Evolutionary conservation across 2,329 filamentous ascomycete genomes (phyloP).

Genomic region (Orbilia javanica): DNA sequence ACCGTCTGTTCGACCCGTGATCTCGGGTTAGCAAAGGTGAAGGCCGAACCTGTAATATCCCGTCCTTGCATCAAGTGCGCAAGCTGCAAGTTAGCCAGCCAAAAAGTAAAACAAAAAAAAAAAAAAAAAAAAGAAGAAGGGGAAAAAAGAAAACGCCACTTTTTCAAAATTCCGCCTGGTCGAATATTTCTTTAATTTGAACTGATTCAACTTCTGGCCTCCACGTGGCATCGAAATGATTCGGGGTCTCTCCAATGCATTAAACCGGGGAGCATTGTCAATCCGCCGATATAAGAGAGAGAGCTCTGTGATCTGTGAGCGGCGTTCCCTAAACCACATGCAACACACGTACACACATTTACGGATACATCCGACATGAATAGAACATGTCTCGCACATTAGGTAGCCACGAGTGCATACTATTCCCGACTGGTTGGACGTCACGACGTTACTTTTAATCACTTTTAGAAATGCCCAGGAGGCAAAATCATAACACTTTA

Average conservation of each 20-base stretch:
- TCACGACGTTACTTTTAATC: not conserved
- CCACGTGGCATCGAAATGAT: slow-evolving; percentile 40
- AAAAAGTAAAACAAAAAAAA: not conserved
- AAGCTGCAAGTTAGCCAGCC: not conserved
- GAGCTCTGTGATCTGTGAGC: not conserved
- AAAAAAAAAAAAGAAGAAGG: not conserved
- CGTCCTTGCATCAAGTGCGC: slow-evolving; percentile 26
- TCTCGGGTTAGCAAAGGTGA: slow-evolving; percentile 18
- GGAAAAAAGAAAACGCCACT: slow-evolving; percentile 31
- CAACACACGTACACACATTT: no score
- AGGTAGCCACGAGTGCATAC: not conserved
- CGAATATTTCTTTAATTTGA: slow-evolving; percentile 6
- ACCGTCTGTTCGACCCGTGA: slow-evolving; percentile 34
- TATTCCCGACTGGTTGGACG: not conserved
- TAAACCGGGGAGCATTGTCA: not conserved
- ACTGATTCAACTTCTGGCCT: slow-evolving; percentile 22
- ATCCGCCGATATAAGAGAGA: slow-evolving; percentile 14
- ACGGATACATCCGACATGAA: not conserved
- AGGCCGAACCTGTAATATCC: slow-evolving; percentile 21
- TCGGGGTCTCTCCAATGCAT: slow-evolving; percentile 39
- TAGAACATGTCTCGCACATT: not conserved
- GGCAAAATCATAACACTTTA: not conserved
- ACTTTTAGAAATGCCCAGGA: not conserved
- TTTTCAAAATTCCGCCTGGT: not conserved
- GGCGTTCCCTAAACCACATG: not conserved